Percentiles rank a stretch among this genome's conserved stretches.
These are phyloP conservation scores for Pseudonitzschia delicatissima DNA, from an alignment of 108 stramenopile genomes.

Conservation along the genomic window DNA sequence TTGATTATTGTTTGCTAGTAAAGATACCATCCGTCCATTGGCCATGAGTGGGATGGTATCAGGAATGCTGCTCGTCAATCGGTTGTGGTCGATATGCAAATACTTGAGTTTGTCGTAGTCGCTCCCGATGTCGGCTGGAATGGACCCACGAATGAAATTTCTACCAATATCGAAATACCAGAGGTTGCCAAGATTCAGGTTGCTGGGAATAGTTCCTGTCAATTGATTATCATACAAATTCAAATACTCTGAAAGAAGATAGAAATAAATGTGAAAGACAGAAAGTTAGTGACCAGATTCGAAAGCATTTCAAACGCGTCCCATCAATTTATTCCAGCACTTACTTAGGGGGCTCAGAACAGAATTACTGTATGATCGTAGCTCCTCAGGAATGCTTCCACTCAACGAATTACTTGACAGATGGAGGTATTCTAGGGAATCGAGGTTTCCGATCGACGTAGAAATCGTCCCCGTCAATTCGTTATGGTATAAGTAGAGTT, in stretches of 20 bases:
- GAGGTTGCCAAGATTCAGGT: slow-evolving; percentile 17
- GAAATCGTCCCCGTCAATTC: slow-evolving; percentile 21
- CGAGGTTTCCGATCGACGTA: neutral
- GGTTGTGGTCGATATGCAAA: slow-evolving; percentile 47
- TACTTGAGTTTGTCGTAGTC: slow-evolving; percentile 26
- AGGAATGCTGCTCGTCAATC: slow-evolving; percentile 41
- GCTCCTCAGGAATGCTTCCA: slow-evolving; percentile 10
- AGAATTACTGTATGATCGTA: neutral
- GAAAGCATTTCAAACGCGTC: neutral
- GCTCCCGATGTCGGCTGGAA: slow-evolving; percentile 31
- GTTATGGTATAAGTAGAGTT: slow-evolving; percentile 17
- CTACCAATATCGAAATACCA: slow-evolving; percentile 43
- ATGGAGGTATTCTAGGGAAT: neutral
- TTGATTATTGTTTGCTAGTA: slow-evolving; percentile 4
- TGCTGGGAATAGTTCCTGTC: slow-evolving; percentile 26
- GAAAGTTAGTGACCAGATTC: neutral
- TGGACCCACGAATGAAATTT: slow-evolving; percentile 40
- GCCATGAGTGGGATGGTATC: slow-evolving; percentile 13
- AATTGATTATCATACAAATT: slow-evolving; percentile 29
- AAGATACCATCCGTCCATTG: neutral
- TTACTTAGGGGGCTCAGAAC: neutral
- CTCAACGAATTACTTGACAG: slow-evolving; percentile 15
- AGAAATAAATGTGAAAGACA: no score
- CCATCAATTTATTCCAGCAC: no score
- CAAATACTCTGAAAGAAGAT: slow-evolving; percentile 17